Base-by-base conservation (phyloP, 2,329 filamentous ascomycete genomes). In the Colletotrichum somersetense region DNA sequence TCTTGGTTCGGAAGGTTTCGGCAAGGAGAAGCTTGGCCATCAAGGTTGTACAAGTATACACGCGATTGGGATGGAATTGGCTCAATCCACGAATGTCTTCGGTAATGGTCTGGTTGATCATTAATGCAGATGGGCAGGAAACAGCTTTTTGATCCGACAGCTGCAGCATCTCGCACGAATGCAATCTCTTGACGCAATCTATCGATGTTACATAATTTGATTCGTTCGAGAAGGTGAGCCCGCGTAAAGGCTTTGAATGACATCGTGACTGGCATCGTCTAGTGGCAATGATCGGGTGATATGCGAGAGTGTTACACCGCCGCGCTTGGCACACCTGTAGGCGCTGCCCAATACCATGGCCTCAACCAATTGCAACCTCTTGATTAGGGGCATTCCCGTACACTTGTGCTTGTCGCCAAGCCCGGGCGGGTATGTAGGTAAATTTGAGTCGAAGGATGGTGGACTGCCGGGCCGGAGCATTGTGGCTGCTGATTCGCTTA, bases 111-210 rank as follows among this genome's bases (percentile, higher is more conserved):
- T 46, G 7, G 59, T n/a, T 62, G 59, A 62, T 52, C 59, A 7
- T 52, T n/a, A n/a, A 16, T 30, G 23, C 18, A 14, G 4, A 10
- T 16, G 23, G 23, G 26, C 66, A 42, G 26, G 2, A 59, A 26
- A 3, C 14, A 61, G 55, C 66, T 40, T n/a, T 30, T 55, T 62
- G 61, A 50, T 61, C 33, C 30, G 56, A 56, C 53, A 35, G 40
- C 33, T 33, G 16, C 1, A 16, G 23, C 64, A 72, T 72, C 65
- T 68, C 65, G 65, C 69, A 68, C 65, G 44, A 68, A 63, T 38
- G 58, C n/a, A 64, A 62, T 68, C 53, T 72, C 46, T 68, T 72
- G 65, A 72, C 69, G 53, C 69, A 58, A 72, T 72, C 14, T 35
- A 48, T n/a, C 11, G n/a, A 64, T 64, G 40, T 23, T 55, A 63